Evolutionary conservation across 257 asterid species (phyloP).

Genomic region (Phtheirospermum japonicum): DNA sequence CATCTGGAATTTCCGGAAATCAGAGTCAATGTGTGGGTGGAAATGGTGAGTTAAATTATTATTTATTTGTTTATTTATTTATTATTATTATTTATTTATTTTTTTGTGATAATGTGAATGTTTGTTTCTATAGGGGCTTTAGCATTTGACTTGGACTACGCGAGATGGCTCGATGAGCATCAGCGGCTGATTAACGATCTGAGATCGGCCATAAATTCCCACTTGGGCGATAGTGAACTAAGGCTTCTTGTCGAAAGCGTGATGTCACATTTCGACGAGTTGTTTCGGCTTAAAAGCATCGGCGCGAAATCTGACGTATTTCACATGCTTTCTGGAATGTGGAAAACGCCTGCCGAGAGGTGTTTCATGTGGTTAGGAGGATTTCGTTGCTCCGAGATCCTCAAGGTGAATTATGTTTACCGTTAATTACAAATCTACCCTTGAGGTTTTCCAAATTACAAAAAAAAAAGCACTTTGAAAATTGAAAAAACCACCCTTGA

Average conservation of each 20-base stretch:
- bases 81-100: background rate
- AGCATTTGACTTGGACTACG: slow-evolving; percentile 81
- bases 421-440: too few species aligned
- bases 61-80: background rate
- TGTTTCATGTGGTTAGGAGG: slow-evolving; percentile 99
- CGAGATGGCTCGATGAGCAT: slow-evolving; percentile 86
- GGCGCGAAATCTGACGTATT: slow-evolving; percentile 77
- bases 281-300: slow-evolving; percentile 58
- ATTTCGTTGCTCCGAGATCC: slow-evolving; percentile 82
- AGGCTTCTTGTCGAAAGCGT: slow-evolving; percentile 69
- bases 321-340: slow-evolving; percentile 93
- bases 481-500: too few species aligned
- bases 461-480: too few species aligned
- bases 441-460: too few species aligned
- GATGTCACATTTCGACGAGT: slow-evolving; percentile 77
- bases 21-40: slow-evolving; percentile 48
- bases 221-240: slow-evolving; percentile 53
- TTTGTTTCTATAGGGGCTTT: slow-evolving; percentile 45
- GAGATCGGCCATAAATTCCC: slow-evolving; percentile 68
- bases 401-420: slow-evolving; percentile 47
- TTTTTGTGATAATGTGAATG: too few species aligned
- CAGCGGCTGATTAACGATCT: slow-evolving; percentile 58
- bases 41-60: slow-evolving; percentile 48
- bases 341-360: slow-evolving; percentile 90
- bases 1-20: slow-evolving; percentile 48